These are phyloP conservation scores for Hypocreales sp. DNA, from an alignment of 2,329 filamentous ascomycete genomes.

Conservation along the genomic window DNA sequence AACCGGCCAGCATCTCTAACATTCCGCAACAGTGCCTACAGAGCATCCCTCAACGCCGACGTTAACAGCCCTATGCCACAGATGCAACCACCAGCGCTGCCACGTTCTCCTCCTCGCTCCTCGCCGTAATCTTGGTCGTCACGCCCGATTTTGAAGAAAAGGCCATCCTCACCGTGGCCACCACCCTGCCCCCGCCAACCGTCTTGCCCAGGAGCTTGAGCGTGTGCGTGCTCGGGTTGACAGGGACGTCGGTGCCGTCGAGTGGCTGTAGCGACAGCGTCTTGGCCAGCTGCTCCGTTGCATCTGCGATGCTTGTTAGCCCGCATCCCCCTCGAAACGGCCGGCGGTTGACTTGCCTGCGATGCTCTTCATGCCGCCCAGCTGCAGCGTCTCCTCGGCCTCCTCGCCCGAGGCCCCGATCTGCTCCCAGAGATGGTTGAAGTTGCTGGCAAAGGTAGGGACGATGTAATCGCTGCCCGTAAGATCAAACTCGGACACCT, in stretches of 20 bases:
- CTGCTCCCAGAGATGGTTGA: slow-evolving; percentile 91
- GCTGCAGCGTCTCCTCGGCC: slow-evolving; percentile 77
- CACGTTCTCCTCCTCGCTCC: slow-evolving; percentile 86
- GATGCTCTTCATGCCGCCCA: slow-evolving; percentile 82
- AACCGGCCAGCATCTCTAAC: too few species aligned
- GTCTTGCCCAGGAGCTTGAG: slow-evolving; percentile 96
- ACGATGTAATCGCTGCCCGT: slow-evolving; percentile 86
- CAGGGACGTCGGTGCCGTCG: slow-evolving; percentile 81
- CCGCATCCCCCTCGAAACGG: neutral
- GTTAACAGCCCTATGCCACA: slow-evolving; percentile 46
- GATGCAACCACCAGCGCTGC: slow-evolving; percentile 72
- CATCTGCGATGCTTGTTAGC: slow-evolving; percentile 42
- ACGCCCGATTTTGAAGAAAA: slow-evolving; percentile 86
- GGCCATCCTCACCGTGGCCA: slow-evolving; percentile 80
- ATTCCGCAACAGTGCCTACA: too few species aligned
- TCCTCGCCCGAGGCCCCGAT: slow-evolving; percentile 79
- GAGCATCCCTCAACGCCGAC: too few species aligned
- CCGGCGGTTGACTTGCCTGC: slow-evolving; percentile 63
- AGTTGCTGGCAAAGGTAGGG: slow-evolving; percentile 86
- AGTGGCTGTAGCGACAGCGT: slow-evolving; percentile 81
- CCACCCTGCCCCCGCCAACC: slow-evolving; percentile 76
- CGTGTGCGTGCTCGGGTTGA: slow-evolving; percentile 81
- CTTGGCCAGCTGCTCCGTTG: slow-evolving; percentile 79
- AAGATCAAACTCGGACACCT: slow-evolving; percentile 86
- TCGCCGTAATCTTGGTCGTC: slow-evolving; percentile 85